Percentiles rank a stretch among this genome's conserved stretches.
These are phyloP conservation scores for Colletotrichum tofieldiae DNA, from an alignment of 2,329 filamentous ascomycete genomes.

Conservation along the genomic window DNA sequence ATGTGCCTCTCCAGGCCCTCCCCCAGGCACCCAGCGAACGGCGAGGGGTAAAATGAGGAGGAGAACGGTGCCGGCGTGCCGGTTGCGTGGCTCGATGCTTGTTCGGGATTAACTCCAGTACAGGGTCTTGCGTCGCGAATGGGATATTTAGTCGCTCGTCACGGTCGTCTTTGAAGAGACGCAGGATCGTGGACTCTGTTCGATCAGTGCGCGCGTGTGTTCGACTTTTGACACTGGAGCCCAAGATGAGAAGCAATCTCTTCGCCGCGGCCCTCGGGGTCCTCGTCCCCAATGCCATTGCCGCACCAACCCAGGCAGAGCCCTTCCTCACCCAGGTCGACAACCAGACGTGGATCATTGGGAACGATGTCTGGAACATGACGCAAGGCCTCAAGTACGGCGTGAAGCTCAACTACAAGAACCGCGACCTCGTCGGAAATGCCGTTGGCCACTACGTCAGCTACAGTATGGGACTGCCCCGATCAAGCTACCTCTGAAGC, in stretches of 20 bases:
- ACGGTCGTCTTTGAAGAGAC: neutral
- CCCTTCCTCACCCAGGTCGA: constrained; percentile 50
- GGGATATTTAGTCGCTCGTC: neutral
- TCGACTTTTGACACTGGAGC: neutral
- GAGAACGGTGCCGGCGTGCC: constrained; percentile 22
- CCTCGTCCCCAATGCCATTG: constrained; percentile 14
- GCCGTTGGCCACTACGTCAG: constrained; percentile 52
- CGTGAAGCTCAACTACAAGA: constrained; percentile 49
- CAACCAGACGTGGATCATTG: constrained; percentile 51
- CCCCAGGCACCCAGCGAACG: constrained; percentile 1
- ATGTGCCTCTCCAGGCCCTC: neutral
- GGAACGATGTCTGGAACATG: constrained; percentile 52
- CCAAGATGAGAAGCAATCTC: constrained; percentile 30
- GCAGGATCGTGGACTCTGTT: neutral
- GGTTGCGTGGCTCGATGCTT: constrained; percentile 20
- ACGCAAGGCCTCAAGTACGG: constrained; percentile 48
- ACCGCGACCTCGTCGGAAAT: constrained; percentile 50
- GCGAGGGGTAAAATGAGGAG: constrained; percentile 24
- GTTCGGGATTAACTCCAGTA: constrained; percentile 10
- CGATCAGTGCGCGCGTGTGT: neutral
- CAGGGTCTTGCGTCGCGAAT: constrained; percentile 1
- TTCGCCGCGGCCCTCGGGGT: constrained; percentile 25
- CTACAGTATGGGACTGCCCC: constrained; percentile 47
- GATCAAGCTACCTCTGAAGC: neutral
- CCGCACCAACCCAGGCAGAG: constrained; percentile 22